Conservation (phyloP, 2,329 filamentous ascomycete species). For the Cadophora luteo-olivacea region DNA sequence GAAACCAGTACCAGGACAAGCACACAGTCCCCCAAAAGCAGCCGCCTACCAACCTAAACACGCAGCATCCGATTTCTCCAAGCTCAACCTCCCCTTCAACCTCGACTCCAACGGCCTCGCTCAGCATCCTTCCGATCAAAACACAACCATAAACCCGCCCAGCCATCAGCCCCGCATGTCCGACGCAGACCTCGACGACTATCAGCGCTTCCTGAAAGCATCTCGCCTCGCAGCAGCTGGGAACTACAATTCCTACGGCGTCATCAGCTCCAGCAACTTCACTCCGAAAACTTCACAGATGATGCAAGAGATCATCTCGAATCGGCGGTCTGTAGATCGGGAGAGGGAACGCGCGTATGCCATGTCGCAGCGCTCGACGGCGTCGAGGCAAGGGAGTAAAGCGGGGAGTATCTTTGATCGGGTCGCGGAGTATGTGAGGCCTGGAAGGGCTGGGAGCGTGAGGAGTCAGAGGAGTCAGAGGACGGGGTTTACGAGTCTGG, state of each 20-base stretch:
- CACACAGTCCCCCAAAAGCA: not conserved
- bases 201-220: constrained; percentile 14
- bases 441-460: not conserved
- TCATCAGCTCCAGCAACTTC: not conserved
- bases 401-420: constrained; percentile 23
- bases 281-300: not conserved
- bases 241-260: constrained; percentile 4
- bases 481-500: not conserved
- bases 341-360: constrained; percentile 1
- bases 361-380: constrained; percentile 1
- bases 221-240: constrained; percentile 5
- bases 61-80: constrained; percentile 28
- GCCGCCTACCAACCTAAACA: constrained; percentile 33
- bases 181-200: constrained; percentile 3
- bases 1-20: not conserved
- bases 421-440: constrained; percentile 30
- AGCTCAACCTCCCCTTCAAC: constrained; percentile 9
- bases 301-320: constrained; percentile 19
- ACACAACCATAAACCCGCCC: not conserved
- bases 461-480: not conserved
- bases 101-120: constrained; percentile 2
- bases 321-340: not conserved
- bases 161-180: not conserved
- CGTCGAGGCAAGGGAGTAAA: not conserved
- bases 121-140: not conserved